phyloP scores from a whole-genome alignment of 2,329 filamentous ascomycete species.

The Epichloe bromicola region DNA sequence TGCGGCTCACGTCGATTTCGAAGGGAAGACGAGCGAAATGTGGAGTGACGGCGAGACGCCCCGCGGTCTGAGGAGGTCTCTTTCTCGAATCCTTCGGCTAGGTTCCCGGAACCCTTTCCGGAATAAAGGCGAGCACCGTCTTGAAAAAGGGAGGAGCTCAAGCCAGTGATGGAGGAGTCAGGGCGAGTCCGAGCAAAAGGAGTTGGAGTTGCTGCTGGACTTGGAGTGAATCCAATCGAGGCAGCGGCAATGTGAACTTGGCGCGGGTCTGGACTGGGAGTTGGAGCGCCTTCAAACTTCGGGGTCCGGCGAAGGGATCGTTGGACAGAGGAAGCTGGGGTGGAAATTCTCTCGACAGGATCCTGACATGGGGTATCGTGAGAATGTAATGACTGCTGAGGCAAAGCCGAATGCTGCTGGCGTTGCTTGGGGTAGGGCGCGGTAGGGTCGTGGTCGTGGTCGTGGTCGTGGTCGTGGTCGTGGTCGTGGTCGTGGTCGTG shows the following conservation, averaged over 20 bases:
- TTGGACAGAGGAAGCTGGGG: constrained; percentile 30
- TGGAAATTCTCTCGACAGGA: constrained; percentile 26
- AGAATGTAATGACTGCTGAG: constrained; percentile 4
- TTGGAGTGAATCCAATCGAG: constrained; percentile 34
- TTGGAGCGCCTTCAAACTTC: constrained; percentile 33
- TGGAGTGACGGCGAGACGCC: constrained; percentile 11
- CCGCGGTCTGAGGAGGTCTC: constrained; percentile 20
- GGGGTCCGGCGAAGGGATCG: constrained; percentile 38
- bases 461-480: constrained; percentile 28
- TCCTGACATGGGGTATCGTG: neutral
- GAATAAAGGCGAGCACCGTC: constrained; percentile 13
- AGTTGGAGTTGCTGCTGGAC: constrained; percentile 12
- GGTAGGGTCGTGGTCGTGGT: constrained; percentile 34
- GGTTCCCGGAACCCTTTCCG: constrained; percentile 33
- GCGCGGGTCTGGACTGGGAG: constrained; percentile 29
- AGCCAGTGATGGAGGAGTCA: constrained; percentile 23
- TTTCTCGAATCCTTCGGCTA: constrained; percentile 32
- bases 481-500: constrained; percentile 18
- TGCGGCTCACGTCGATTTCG: constrained; percentile 27
- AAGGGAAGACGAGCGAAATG: constrained; percentile 19
- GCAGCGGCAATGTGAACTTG: constrained; percentile 33
- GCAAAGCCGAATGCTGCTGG: constrained; percentile 18
- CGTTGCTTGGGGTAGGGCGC: constrained; percentile 29
- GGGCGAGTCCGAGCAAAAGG: constrained; percentile 9
- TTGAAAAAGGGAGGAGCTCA: constrained; percentile 22